A percentile compares a stretch with the other conserved stretches of the same genome.
Conservation (phyloP, 768 basidiomycete genomes). For the Saitozyma podzolica region DNA sequence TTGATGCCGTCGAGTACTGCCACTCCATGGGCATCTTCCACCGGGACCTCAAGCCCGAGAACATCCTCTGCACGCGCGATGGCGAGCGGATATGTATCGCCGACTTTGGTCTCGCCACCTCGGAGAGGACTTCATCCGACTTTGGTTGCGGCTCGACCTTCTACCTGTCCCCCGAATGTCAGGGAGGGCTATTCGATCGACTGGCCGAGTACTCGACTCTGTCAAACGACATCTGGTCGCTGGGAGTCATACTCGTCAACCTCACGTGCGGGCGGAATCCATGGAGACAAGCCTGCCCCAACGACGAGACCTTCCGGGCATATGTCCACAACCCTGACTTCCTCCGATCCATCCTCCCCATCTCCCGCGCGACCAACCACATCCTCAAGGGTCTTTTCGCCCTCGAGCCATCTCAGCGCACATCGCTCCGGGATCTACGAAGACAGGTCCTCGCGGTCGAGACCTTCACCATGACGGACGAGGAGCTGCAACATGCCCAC, state of each 20-base stretch:
- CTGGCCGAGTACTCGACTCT: conserved; percentile 65
- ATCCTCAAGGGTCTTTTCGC: conserved; percentile 73
- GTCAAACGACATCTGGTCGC: conserved; percentile 92
- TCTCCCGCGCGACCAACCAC: conserved; percentile 65
- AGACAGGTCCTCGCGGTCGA: conserved; percentile 60
- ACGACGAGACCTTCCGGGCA: conserved; percentile 72
- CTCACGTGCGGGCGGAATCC: conserved; percentile 75
- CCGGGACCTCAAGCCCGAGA: conserved; percentile 92
- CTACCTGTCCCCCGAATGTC: conserved; percentile 84
- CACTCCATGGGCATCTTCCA: conserved; percentile 91
- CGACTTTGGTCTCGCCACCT: conserved; percentile 92
- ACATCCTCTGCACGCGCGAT: conserved; percentile 70
- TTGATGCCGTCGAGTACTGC: conserved; percentile 91
- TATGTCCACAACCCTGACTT: conserved; percentile 70
- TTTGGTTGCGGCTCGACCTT: conserved; percentile 96
- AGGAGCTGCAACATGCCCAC: conserved; percentile 55
- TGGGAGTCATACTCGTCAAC: conserved; percentile 76
- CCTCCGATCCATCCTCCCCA: conserved; percentile 68
- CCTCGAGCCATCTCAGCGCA: conserved; percentile 64
- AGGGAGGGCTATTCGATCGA: conserved; percentile 59
- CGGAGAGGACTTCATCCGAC: conserved; percentile 78
- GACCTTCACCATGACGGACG: conserved; percentile 64
- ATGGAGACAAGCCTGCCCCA: conserved; percentile 67
- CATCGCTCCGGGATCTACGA: conserved; percentile 66
- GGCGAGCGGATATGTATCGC: conserved; percentile 80